Evolutionary conservation across 768 basidiomycete species (phyloP).

Genomic region (Cystobasidium onofrii): DNA sequence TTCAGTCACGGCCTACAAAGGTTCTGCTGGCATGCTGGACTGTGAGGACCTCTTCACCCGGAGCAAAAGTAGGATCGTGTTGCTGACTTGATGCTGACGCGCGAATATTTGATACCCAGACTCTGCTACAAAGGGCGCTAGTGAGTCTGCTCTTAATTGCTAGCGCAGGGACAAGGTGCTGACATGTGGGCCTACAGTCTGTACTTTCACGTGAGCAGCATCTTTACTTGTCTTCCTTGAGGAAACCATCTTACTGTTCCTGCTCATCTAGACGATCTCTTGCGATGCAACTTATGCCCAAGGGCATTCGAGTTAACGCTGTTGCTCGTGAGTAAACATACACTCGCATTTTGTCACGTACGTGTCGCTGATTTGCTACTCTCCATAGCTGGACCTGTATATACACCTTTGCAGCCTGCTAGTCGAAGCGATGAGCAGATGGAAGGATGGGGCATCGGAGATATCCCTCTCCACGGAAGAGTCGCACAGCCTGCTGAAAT

Average conservation of each 20-base stretch:
- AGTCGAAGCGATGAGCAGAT: constrained; percentile 54
- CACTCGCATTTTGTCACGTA: no score
- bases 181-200: not conserved
- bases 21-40: not conserved
- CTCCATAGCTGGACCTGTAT: constrained; percentile 52
- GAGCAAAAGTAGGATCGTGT: no score
- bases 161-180: not conserved
- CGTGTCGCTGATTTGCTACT: no score
- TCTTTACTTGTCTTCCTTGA: not conserved
- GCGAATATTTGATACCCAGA: no score
- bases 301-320: constrained; percentile 56
- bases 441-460: constrained; percentile 53
- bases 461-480: constrained; percentile 50
- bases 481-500: constrained; percentile 39
- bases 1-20: constrained; percentile 54
- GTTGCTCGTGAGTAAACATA: constrained; percentile 40
- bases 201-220: constrained; percentile 5
- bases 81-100: no score
- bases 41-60: constrained; percentile 37
- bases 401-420: constrained; percentile 57
- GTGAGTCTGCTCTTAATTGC: not conserved
- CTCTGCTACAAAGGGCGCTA: constrained; percentile 58
- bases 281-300: constrained; percentile 53
- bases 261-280: constrained; percentile 47
- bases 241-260: constrained; percentile 52